Base-by-base conservation (phyloP, 495 filamentous ascomycete genomes). In the Emericellopsis terricola region DNA sequence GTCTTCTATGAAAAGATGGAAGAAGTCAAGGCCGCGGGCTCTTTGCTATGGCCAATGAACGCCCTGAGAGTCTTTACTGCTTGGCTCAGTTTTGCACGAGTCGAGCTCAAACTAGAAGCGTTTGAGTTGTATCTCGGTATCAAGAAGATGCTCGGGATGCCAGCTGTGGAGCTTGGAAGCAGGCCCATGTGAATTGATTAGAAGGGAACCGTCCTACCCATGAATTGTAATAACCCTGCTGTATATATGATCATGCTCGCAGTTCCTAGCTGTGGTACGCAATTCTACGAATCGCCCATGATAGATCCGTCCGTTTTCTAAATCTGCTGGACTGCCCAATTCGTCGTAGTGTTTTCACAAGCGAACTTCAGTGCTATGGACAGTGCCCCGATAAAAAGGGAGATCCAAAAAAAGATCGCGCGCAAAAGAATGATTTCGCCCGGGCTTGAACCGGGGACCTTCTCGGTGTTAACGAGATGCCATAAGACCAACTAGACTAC, bases 1-100 rank as follows among this genome's bases (percentile, higher is more conserved):
- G 84, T 96, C 6, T 89, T 84, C 44, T 66, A 81, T 41, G 91
- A 96, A 50, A 73, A 85, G 45, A 59, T 92, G 24, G 85, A 94
- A 31, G 51, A 61, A 13, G 71, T 92, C 35, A 46, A 57, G 13
- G 29, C 41, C 31, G 36, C 42, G 2, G 62, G 66, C 0, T 63
- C 57, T 29, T 40, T 67, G 5, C 48, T 56, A 10, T 60, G 63
- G 55, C 65, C 64, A 3, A 47, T 49, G n/a, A 71, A 69, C 37
- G 42, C 58, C n/a, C 19, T 68, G 11, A 33, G 55, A 2, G 45
- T 66, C 23, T 24, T 68, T 15, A 52, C 53, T 0, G 67, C 67
- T 10, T 71, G 65, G 62, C 33, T 69, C 33, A 56, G 59, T 0
- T 62, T 53, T 30, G 38, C 64, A 13, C 52, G 65, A 15, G 64